Base-by-base conservation (phyloP, 768 basidiomycete genomes). In the Suillus lakei region DNA sequence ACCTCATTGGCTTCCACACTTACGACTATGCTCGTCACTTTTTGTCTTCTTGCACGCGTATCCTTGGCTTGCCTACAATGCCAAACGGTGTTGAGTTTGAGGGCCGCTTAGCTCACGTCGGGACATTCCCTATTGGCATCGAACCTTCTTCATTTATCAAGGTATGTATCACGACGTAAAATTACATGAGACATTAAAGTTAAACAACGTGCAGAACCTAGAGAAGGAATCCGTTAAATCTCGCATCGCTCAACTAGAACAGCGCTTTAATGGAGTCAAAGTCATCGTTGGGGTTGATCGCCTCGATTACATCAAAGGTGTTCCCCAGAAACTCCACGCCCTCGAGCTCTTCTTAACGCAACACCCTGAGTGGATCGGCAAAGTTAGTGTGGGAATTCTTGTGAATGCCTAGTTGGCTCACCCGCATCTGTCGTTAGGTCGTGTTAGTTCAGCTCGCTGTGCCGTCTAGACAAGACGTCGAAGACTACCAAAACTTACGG, bases 21-120 rank as follows among this genome's bases (percentile, higher is more conserved):
- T 99, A 97, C 79, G 98, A 99, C 79, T 99, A 99, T 74, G 98
- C 98, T 2, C 96, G 98, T 48, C 98, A 99, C 78, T 99, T 99
- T 88, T 85, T 99, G 58, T 99, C 97, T 9, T 97, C 95, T 50
- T 98, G 96, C 78, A 98, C 98, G 2, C 92, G 98, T 53, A 97
- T 99, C 69, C 88, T 99, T 44, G 92, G 91, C 39, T 85, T 99
- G 38, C 90, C 95, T 16, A 99, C 98, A 2, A 95, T 98, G 92
- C 98, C 98, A 4, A 99, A 99, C 75, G 95, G 97, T 51, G 94
- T 99, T 69, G 94, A 98, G 74, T 96, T 98, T 71, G 93, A 95
- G 73, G 96, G 97, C 46, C 90, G 96, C 41, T 86, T 98, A 64
- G 96, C 95, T 26, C 95, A 98, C 70, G 97, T 99, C 68, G 98